Conservation (phyloP, 371 early-diverging fungal species). For the Thermomucor indicae-seudaticae region DNA sequence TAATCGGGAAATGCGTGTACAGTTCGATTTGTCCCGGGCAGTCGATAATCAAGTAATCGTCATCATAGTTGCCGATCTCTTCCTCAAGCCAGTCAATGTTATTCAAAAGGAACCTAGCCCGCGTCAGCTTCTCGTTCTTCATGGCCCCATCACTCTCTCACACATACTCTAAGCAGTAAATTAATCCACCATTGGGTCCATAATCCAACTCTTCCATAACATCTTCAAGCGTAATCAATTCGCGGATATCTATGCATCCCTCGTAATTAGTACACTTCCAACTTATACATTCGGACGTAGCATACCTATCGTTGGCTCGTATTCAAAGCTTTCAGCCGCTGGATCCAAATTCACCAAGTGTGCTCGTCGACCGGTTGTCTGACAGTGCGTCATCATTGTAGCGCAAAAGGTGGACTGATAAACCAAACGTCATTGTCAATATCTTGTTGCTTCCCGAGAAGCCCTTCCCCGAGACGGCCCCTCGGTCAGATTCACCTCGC, state of each 20-base stretch:
- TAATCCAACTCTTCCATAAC: slow-evolving; percentile 96
- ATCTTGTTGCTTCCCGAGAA: too few species aligned
- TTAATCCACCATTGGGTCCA: slow-evolving; percentile 99
- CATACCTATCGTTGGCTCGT: slow-evolving; percentile 81
- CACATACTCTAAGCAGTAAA: slow-evolving; percentile 90
- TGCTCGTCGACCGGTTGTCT: slow-evolving; percentile 75
- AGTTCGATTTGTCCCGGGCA: slow-evolving; percentile 99
- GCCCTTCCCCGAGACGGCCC: not conserved
- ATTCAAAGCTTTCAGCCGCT: slow-evolving; percentile 93
- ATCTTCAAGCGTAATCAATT: slow-evolving; percentile 95
- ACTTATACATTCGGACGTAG: not conserved
- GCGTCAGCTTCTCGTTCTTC: not conserved
- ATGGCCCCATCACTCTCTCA: not conserved
- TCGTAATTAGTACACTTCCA: not conserved
- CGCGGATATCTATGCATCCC: slow-evolving; percentile 76
- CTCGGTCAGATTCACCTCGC: not conserved
- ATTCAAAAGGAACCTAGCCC: slow-evolving; percentile 73
- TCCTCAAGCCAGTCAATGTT: slow-evolving; percentile 97
- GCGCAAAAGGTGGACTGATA: slow-evolving; percentile 91
- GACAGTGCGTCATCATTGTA: slow-evolving; percentile 90
- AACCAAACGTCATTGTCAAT: not conserved
- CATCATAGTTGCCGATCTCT: slow-evolving; percentile 84
- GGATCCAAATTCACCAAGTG: slow-evolving; percentile 99
- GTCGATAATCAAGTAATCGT: slow-evolving; percentile 97
- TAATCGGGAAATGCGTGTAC: slow-evolving; percentile 97